phyloP scores from a whole-genome alignment of 2,329 filamentous ascomycete genomes.

The Pestalotiopsis sp. region DNA sequence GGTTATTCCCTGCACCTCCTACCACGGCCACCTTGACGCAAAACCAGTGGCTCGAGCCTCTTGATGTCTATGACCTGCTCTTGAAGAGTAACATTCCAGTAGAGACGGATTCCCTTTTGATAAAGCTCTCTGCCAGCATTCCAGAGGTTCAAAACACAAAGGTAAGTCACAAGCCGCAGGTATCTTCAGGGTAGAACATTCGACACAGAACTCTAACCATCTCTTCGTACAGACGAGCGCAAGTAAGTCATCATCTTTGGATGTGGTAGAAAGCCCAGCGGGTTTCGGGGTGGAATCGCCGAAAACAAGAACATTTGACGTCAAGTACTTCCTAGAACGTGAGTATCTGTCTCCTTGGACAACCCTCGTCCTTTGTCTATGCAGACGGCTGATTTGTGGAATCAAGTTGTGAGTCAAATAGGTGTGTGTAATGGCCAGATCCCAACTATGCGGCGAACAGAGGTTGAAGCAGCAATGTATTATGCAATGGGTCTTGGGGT shows the following conservation, averaged over 20 bases:
- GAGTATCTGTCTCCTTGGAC: not conserved
- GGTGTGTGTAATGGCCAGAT: not conserved
- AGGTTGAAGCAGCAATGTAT: not conserved
- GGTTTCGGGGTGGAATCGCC: not conserved
- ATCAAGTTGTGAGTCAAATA: not conserved
- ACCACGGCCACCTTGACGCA: not conserved
- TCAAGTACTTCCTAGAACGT: not conserved
- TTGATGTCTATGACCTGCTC: not conserved
- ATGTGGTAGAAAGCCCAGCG: not conserved
- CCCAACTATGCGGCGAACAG: not conserved
- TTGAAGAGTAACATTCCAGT: not conserved
- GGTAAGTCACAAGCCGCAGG: not conserved
- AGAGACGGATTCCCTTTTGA: not conserved
- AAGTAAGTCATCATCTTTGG: not conserved
- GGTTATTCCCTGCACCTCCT: not conserved
- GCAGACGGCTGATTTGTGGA: not conserved
- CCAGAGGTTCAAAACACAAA: not conserved
- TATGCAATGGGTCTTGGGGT: not conserved
- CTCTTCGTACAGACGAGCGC: not conserved
- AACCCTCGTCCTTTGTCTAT: not conserved
- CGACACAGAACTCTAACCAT: not conserved
- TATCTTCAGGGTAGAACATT: not conserved
- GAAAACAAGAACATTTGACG: not conserved
- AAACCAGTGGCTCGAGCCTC: not conserved
- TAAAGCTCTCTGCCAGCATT: not conserved